These are phyloP conservation scores for Ramichloridium luteum DNA, from an alignment of 2,329 filamentous ascomycete species.

Conservation along the genomic window DNA sequence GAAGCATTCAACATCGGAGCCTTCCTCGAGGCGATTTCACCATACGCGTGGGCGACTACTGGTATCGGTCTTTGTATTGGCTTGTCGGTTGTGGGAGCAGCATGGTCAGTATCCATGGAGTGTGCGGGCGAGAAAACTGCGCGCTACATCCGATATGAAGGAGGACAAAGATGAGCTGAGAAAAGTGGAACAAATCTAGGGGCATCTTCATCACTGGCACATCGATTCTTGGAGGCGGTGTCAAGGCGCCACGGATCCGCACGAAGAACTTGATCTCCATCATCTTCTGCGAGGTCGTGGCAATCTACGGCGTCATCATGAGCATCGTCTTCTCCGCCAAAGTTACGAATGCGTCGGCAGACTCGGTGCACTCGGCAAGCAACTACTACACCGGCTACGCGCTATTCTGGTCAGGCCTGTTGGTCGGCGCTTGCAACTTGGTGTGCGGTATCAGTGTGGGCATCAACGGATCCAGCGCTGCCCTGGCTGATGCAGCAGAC, in stretches of 20 bases:
- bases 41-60: conserved; percentile 81
- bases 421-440: conserved; percentile 90
- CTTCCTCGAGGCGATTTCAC: conserved; percentile 88
- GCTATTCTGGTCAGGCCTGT: conserved; percentile 89
- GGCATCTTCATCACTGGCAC: conserved; percentile 98
- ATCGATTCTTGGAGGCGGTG: conserved; percentile 91
- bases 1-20: conserved; percentile 94
- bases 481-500: conserved; percentile 89
- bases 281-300: conserved; percentile 99
- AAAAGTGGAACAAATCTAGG: conserved; percentile 43
- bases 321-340: conserved; percentile 95
- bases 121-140: too few relatives aligned
- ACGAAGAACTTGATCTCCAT: conserved; percentile 99
- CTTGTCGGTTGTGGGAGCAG: conserved; percentile 88
- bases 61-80: conserved; percentile 93
- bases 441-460: conserved; percentile 93
- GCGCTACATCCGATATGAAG: neutral
- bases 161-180: conserved; percentile 10
- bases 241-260: conserved; percentile 91
- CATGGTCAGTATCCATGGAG: conserved; percentile 60
- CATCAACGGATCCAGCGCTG: conserved; percentile 95
- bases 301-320: conserved; percentile 99
- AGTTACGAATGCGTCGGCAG: conserved; percentile 52
- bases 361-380: conserved; percentile 56
- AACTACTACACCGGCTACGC: conserved; percentile 93